These are phyloP conservation scores for Rosa hybrid DNA, from an alignment of 331 rosid genomes.

Conservation along the genomic window DNA sequence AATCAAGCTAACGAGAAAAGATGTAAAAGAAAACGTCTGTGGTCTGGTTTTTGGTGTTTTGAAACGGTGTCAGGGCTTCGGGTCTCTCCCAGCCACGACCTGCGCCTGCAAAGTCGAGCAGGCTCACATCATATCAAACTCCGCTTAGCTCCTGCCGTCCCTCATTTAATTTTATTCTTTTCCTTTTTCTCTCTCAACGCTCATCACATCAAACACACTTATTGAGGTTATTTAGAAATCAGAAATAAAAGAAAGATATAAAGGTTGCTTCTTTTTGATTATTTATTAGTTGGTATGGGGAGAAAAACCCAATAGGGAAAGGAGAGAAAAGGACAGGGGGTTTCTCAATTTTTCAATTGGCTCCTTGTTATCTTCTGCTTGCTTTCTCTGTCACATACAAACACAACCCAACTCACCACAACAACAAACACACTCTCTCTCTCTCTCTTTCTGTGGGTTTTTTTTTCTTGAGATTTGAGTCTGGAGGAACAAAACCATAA, in stretches of 20 bases:
- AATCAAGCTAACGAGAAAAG: slow-evolving; percentile 2
- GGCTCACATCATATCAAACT: slow-evolving; percentile 24
- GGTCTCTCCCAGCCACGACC: slow-evolving; percentile 19
- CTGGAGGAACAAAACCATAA: slow-evolving; percentile 34
- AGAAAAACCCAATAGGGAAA: slow-evolving; percentile 6
- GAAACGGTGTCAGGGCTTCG: slow-evolving; percentile 13
- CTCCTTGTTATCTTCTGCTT: slow-evolving; percentile 33
- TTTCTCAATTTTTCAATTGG: slow-evolving; percentile 23
- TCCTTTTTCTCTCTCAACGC: slow-evolving; percentile 21
- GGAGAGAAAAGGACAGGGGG: neutral
- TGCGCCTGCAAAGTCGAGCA: neutral
- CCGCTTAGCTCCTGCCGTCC: slow-evolving; percentile 20
- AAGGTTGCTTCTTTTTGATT: slow-evolving; percentile 5
- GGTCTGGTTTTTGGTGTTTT: neutral
- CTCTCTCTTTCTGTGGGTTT: slow-evolving; percentile 34
- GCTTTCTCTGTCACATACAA: slow-evolving; percentile 36
- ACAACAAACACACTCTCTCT: slow-evolving; percentile 24
- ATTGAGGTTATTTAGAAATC: slow-evolving; percentile 7
- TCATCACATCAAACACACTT: slow-evolving; percentile 48
- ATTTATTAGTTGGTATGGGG: slow-evolving; percentile 1
- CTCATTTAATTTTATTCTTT: slow-evolving; percentile 27
- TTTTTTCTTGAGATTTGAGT: slow-evolving; percentile 67
- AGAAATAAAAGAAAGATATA: neutral
- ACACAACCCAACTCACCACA: slow-evolving; percentile 9
- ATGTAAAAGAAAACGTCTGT: slow-evolving; percentile 1